Evolutionary conservation across 441 rosid species (phyloP).

Genomic region (Erysimum cheiri): DNA sequence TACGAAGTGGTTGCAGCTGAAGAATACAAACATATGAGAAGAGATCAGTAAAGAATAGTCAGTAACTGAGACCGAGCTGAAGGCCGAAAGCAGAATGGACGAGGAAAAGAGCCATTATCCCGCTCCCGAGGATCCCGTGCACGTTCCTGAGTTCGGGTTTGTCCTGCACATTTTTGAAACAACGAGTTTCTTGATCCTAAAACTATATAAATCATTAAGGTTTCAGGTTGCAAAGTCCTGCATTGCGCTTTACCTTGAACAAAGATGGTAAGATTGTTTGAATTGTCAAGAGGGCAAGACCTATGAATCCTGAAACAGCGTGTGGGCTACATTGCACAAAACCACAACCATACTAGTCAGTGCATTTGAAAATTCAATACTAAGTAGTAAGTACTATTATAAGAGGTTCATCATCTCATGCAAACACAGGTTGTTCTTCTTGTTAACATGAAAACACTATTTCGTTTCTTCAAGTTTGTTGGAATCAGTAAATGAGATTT

Average conservation of each 20-base stretch:
- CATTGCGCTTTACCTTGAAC: constrained; percentile 65
- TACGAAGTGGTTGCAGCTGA: constrained; percentile 1
- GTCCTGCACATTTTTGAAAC: constrained; percentile 51
- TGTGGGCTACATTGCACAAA: constrained; percentile 71
- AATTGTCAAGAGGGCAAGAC: constrained; percentile 73
- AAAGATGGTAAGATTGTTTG: constrained; percentile 74
- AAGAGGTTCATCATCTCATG: neutral
- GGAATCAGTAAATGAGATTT: neutral
- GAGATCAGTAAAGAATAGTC: constrained; percentile 27
- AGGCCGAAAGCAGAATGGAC: constrained; percentile 80
- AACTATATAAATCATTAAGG: neutral
- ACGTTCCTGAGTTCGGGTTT: constrained; percentile 79
- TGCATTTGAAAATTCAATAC: neutral
- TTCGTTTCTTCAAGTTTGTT: constrained; percentile 1
- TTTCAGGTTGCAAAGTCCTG: neutral
- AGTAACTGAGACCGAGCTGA: constrained; percentile 85
- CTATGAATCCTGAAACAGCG: constrained; percentile 80
- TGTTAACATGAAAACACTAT: neutral
- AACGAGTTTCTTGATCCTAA: neutral
- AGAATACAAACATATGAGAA: constrained; percentile 29
- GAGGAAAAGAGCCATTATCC: constrained; percentile 86
- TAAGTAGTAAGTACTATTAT: neutral
- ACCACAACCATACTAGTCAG: constrained; percentile 1
- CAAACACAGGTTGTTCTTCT: neutral
- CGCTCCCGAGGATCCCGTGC: constrained; percentile 89